Base-by-base conservation (phyloP, 345 rosid genomes). In the Diplotaxis tenuifolia region DNA sequence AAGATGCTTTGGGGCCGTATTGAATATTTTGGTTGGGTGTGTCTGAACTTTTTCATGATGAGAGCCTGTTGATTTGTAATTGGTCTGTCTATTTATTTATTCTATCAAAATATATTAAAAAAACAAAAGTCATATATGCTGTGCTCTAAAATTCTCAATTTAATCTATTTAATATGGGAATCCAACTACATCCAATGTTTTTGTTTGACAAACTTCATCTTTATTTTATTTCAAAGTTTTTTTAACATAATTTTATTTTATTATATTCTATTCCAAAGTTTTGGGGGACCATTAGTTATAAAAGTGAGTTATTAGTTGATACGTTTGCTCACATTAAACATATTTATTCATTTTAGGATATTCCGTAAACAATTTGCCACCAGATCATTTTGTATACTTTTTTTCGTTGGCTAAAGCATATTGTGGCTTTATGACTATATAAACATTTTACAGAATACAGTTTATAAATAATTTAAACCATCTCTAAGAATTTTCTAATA, bases 1-100 rank as follows among this genome's bases (percentile, higher is more conserved):
- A 74, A 74, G 71, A 69, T 74, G 82, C 82, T 74, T 74, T 64
- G 28, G 42, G 63, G 82, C 75, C 82, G 75, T 49, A 74, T 68
- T 78, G 70, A 40, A 55, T 49, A 25, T 32, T 22, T n/a, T n/a
- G n/a, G n/a, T n/a, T 31, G 42, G 62, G 53, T 57, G 67, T 23
- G 68, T 34, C 32, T 68, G 21, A 18, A 29, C 61, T 38, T 73
- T 42, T 28, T 58, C 72, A 74, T 65, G 32, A 70, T 72, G 77
- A 52, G 59, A 4, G 20, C 74, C 72, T 70, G 82, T 79, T 34
- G 69, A 75, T 65, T 11, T 65, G 11, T 67, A 6, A 74, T 65
- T 65, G 79, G 79, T 8, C 67, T 20, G 23, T 70, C 57, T 4
- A 38, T 11, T 52, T 36, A 16, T 66, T 47, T 60, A 62, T 52